phyloP scores from a whole-genome alignment of 768 basidiomycete genomes.

The Suillus spraguei region DNA sequence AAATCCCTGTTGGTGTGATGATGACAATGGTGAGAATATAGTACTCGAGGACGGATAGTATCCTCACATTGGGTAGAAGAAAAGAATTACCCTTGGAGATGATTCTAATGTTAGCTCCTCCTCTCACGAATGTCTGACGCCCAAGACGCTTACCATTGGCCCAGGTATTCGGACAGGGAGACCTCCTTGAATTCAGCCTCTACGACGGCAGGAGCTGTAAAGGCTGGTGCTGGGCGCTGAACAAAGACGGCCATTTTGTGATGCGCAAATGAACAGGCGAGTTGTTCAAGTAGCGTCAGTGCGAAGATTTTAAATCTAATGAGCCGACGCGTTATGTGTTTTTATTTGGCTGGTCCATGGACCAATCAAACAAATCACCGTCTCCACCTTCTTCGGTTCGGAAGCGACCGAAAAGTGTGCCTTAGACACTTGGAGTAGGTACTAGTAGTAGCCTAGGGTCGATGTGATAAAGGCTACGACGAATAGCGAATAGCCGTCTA shows the following conservation, averaged over 20 bases:
- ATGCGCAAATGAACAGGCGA: neutral
- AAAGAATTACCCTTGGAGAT: slow-evolving; percentile 75
- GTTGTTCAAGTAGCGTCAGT: slow-evolving; percentile 10
- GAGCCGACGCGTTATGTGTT: slow-evolving; percentile 30
- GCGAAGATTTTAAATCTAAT: slow-evolving; percentile 13
- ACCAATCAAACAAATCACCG: neutral
- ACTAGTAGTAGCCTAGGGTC: too few species aligned
- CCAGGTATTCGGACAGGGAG: slow-evolving; percentile 70
- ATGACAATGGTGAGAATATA: neutral
- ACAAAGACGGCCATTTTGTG: slow-evolving; percentile 51
- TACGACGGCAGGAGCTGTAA: slow-evolving; percentile 72
- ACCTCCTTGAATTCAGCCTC: slow-evolving; percentile 80
- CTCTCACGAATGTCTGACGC: slow-evolving; percentile 8
- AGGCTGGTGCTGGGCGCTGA: slow-evolving; percentile 86
- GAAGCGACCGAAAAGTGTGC: too few species aligned
- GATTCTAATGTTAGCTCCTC: slow-evolving; percentile 6
- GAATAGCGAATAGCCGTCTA: too few species aligned
- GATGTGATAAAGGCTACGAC: too few species aligned
- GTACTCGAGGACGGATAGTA: neutral
- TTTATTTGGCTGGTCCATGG: slow-evolving; percentile 23
- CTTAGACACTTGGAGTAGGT: too few species aligned
- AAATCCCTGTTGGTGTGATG: slow-evolving; percentile 59
- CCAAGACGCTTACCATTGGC: slow-evolving; percentile 68
- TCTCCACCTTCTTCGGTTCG: too few species aligned
- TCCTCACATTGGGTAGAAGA: slow-evolving; percentile 92